Conservation (phyloP, 371 early-diverging fungal genomes). For the Syncephalastrum contaminatum region DNA sequence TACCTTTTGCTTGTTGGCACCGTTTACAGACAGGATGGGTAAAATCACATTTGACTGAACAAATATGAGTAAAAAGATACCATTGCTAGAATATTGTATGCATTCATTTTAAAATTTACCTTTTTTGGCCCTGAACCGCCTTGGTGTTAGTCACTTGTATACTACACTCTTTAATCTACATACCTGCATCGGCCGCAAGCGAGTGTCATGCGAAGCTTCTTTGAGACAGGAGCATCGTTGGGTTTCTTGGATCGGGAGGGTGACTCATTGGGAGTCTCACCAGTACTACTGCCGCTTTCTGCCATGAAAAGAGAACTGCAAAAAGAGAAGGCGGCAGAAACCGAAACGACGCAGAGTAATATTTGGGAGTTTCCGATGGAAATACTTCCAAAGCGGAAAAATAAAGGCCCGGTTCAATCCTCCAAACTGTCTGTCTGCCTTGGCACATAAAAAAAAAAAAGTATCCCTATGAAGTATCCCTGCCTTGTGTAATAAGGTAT, state of each 20-base stretch:
- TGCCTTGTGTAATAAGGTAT: not conserved
- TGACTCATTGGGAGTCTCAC: no score
- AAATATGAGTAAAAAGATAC: not conserved
- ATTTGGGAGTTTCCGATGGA: no score
- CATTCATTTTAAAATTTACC: conserved; percentile 17
- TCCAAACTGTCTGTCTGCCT: no score
- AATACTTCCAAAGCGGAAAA: no score
- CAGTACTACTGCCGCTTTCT: no score
- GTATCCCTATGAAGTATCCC: no score
- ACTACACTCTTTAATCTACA: no score
- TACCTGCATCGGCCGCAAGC: conserved; percentile 19
- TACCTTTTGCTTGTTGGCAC: conserved; percentile 42
- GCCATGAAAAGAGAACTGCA: no score
- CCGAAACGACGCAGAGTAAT: no score
- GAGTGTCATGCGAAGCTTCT: conserved; percentile 15
- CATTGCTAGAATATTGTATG: not conserved
- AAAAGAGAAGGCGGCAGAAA: no score
- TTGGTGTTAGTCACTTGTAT: not conserved
- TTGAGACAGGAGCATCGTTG: conserved; percentile 12
- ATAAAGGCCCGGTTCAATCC: not conserved
- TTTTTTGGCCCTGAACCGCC: conserved; percentile 32
- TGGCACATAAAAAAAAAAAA: no score
- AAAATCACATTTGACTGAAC: conserved; percentile 45
- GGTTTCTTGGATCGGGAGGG: no score
- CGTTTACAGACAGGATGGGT: conserved; percentile 38